Percentiles rank a stretch among this genome's conserved stretches.
phyloP scores from a whole-genome alignment of 2,329 filamentous ascomycete species.

The Xylaria sp. region DNA sequence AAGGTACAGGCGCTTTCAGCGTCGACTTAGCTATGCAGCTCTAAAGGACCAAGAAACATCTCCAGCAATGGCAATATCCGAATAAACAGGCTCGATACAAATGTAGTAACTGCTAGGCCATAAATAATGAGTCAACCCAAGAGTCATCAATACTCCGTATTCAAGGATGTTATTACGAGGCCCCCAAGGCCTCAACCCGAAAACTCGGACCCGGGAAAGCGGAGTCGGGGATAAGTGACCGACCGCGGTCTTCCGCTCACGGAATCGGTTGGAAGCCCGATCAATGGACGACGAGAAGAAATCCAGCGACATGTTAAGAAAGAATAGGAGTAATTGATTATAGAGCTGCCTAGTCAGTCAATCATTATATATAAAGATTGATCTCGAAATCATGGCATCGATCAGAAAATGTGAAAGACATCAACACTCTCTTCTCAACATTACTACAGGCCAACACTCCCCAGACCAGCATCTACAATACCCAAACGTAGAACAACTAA shows the following conservation, averaged over 20 bases:
- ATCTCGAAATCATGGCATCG: conserved; percentile 4
- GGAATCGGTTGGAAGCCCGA: background rate
- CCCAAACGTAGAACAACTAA: background rate
- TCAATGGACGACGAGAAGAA: background rate
- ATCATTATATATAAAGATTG: conserved; percentile 3
- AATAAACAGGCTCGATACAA: background rate
- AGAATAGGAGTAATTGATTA: background rate
- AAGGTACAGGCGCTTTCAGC: no score
- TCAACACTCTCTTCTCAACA: background rate
- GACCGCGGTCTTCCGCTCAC: conserved; percentile 17
- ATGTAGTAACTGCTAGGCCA: background rate
- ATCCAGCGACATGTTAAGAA: no score
- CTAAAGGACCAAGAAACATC: no score
- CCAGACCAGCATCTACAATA: background rate
- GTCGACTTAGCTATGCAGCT: no score
- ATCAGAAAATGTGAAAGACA: background rate
- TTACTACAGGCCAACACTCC: background rate
- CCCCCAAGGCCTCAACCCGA: conserved; percentile 8
- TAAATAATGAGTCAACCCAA: conserved; percentile 14
- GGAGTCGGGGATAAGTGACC: conserved; percentile 32
- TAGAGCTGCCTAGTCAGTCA: background rate
- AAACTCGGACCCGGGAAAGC: conserved; percentile 16
- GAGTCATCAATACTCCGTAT: conserved; percentile 2
- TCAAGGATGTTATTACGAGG: background rate
- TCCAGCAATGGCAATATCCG: no score